Conservation (phyloP, 805 yeast species). For the Ogataea allantospora region DNA sequence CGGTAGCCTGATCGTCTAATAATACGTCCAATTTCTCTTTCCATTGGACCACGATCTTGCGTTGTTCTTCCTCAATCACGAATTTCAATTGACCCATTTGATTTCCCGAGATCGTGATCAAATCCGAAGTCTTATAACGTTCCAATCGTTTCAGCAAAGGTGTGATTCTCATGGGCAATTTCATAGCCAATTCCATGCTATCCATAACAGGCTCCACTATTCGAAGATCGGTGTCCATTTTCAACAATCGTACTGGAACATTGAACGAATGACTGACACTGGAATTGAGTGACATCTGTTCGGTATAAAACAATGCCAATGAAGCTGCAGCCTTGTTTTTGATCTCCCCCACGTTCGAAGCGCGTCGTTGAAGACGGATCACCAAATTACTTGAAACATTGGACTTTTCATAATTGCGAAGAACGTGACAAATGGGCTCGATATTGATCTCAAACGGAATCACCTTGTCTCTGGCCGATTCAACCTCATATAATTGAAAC, state of each 20-base stretch:
- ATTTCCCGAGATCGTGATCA: conserved; percentile 49
- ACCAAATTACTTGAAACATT: conserved; percentile 46
- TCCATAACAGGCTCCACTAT: conserved; percentile 63
- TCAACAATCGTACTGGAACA: conserved; percentile 66
- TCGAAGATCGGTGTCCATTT: conserved; percentile 50
- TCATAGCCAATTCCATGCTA: conserved; percentile 55
- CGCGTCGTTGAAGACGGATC: conserved; percentile 49
- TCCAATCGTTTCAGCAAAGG: conserved; percentile 62
- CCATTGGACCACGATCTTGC: conserved; percentile 57
- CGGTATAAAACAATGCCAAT: conserved; percentile 54
- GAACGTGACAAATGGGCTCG: conserved; percentile 57
- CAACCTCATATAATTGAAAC: conserved; percentile 50
- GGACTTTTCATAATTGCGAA: conserved; percentile 54
- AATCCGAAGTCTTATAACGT: conserved; percentile 55
- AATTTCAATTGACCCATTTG: conserved; percentile 50
- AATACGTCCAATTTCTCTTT: conserved; percentile 49
- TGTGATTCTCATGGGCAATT: conserved; percentile 46
- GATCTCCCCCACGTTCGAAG: conserved; percentile 14
- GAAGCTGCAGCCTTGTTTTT: conserved; percentile 41
- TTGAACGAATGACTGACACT: conserved; percentile 63
- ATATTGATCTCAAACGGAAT: conserved; percentile 61
- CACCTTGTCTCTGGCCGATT: conserved; percentile 50
- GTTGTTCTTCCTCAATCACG: conserved; percentile 53
- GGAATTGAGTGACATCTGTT: conserved; percentile 39
- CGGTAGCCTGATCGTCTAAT: conserved; percentile 21